phyloP scores from a whole-genome alignment of 1,139 yeast species.

The Arxiozyma bovina region DNA sequence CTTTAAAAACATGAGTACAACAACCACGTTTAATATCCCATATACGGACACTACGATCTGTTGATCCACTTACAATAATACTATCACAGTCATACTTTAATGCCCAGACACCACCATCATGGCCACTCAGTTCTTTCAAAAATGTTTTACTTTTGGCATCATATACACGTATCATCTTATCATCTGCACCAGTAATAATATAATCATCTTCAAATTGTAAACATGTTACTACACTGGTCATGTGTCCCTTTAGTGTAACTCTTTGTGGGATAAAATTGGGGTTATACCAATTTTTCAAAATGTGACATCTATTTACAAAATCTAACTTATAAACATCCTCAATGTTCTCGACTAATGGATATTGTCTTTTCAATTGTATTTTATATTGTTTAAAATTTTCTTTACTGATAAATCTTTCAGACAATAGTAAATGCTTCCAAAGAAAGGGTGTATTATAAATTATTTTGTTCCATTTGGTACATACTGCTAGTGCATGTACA shows the following conservation, averaged over 20 bases:
- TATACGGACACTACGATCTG: constrained; percentile 82
- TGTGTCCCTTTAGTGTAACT: constrained; percentile 65
- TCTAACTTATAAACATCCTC: constrained; percentile 28
- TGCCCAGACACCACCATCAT: constrained; percentile 99
- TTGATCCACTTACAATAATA: constrained; percentile 79
- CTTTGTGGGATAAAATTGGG: constrained; percentile 62
- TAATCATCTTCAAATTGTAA: constrained; percentile 86
- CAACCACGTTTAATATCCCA: constrained; percentile 57
- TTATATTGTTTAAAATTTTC: constrained; percentile 23
- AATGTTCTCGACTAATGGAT: constrained; percentile 16
- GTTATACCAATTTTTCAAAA: constrained; percentile 75
- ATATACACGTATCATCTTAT: constrained; percentile 70
- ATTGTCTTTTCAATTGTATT: constrained; percentile 9
- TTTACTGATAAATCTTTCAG: constrained; percentile 43
- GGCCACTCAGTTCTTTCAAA: constrained; percentile 68
- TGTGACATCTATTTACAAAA: constrained; percentile 45
- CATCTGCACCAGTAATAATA: constrained; percentile 90
- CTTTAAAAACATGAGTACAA: constrained; percentile 71
- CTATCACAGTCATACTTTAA: constrained; percentile 52
- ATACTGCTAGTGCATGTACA: constrained; percentile 55
- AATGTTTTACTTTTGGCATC: constrained; percentile 66
- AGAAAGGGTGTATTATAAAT: constrained; percentile 50
- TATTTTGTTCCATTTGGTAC: constrained; percentile 57
- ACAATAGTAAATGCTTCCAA: constrained; percentile 50
- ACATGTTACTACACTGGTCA: constrained; percentile 83